A percentile compares a stretch with the other conserved stretches of the same genome.
Conservation (phyloP, 176 grass and related monocot genomes). For the Triticum turgidum region DNA sequence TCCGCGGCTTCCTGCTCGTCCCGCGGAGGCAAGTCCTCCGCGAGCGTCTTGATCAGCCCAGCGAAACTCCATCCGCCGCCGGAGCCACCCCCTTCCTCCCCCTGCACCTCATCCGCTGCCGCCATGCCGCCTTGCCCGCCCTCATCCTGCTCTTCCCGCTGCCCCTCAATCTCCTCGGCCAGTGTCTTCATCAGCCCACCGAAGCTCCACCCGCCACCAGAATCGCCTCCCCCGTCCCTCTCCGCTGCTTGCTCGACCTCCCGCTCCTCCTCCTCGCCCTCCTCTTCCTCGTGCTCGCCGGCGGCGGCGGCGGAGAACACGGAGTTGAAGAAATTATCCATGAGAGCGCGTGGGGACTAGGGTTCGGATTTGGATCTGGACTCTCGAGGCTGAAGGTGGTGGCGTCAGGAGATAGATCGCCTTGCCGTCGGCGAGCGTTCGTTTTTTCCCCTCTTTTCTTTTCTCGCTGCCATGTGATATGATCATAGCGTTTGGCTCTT, state of each 20-base stretch:
- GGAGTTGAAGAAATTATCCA: conserved; percentile 69
- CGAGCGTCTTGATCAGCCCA: conserved; percentile 47
- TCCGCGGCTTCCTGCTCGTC: not conserved
- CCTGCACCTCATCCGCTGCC: not conserved
- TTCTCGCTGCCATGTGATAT: not conserved
- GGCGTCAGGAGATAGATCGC: not conserved
- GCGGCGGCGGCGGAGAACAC: conserved; percentile 46
- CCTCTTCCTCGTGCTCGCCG: conserved; percentile 19
- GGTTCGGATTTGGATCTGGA: conserved; percentile 40
- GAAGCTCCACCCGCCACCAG: conserved; percentile 48
- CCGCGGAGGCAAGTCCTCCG: conserved; percentile 9
- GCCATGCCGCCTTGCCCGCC: not conserved
- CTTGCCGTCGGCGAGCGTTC: conserved; percentile 4
- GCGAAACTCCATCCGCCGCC: conserved; percentile 50
- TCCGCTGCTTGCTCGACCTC: not conserved
- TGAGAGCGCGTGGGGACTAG: conserved; percentile 30
- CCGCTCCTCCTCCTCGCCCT: not conserved
- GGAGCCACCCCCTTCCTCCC: not conserved
- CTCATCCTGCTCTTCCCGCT: conserved; percentile 23
- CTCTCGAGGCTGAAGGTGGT: not conserved
- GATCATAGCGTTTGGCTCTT: not conserved
- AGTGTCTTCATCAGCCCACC: conserved; percentile 78
- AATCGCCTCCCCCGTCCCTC: conserved; percentile 20
- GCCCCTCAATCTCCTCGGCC: conserved; percentile 48
- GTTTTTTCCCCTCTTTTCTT: not conserved